Base-by-base conservation (phyloP, 495 filamentous ascomycete species). In the Penicillium coffeae region DNA sequence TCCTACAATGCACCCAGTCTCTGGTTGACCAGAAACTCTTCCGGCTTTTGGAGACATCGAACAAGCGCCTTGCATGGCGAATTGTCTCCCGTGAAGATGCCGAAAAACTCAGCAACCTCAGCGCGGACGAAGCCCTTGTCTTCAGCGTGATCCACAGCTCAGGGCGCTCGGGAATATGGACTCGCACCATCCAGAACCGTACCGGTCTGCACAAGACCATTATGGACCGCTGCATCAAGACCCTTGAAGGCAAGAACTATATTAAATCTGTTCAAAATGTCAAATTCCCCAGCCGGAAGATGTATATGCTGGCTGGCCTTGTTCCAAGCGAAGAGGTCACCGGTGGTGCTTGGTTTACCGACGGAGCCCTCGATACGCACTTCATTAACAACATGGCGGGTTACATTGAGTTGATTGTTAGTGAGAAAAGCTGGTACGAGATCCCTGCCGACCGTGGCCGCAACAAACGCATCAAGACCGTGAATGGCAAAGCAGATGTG, bases 311-410 rank as follows among this genome's bases (percentile, higher is more conserved):
- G 39, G 68, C 71, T 42, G 75, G 78, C 45, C 71, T 95, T 19
- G 75, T 79, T 12, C 92, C 94, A 2, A 86, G 84, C 32, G 90
- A 95, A 30, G 86, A 93, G 38, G 84, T 91, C 15, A 94, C 90
- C 0, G 94, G 93, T 34, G 93, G 94, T 4, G 84, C 88, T 14
- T 98, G 91, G 88, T 96, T 90, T 57, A 90, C 86, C 16, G 87
- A 95, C 42, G 87, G 86, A 7, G 86, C 87, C 33, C 77, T 96
- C 2, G 93, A 98, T 62, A 80, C 85, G 32, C 84, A 86, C 38
- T 90, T 98, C 62, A 90, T 97, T 58, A 79, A 84, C 18, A 76
- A 71, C 25, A 72, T 94, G 12, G 74, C 83, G 22, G 72, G 76
- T 3, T 79, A 85, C 43, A 78, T 95, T 14, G 82, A 87, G 52